Evolutionary conservation across 2,329 filamentous ascomycete genomes (phyloP).

Genomic region (Stemphylium lycopersici): DNA sequence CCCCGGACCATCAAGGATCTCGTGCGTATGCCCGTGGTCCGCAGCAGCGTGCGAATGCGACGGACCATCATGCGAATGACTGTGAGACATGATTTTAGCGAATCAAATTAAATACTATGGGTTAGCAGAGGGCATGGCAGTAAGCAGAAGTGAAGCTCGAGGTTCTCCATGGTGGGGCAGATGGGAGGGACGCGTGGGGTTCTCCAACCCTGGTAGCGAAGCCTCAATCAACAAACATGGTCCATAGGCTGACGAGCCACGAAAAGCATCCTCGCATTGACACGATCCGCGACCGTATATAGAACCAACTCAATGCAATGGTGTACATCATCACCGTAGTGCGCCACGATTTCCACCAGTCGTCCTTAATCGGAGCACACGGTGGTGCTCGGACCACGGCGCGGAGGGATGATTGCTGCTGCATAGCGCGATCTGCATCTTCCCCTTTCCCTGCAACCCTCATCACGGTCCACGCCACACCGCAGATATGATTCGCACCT

Average conservation of each 20-base stretch:
- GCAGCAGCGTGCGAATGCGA: conserved; percentile 56
- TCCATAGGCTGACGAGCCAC: conserved; percentile 6
- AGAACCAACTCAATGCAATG: conserved; percentile 14
- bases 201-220: conserved; percentile 10
- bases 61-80: conserved; percentile 45
- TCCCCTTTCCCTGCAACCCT: conserved; percentile 19
- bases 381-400: conserved; percentile 9
- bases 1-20: conserved; percentile 92
- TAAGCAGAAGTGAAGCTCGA: conserved; percentile 9
- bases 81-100: conserved; percentile 34
- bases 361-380: conserved; percentile 5
- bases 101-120: background rate
- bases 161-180: conserved; percentile 30
- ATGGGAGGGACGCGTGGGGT: conserved; percentile 21
- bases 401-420: conserved; percentile 17
- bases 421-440: conserved; percentile 6
- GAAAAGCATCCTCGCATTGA: conserved; percentile 4
- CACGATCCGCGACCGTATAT: conserved; percentile 2
- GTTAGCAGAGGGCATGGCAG: background rate
- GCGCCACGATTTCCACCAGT: conserved; percentile 17
- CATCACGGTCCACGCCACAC: conserved; percentile 14
- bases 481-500: conserved; percentile 18
- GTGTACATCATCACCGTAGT: conserved; percentile 18
- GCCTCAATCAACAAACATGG: conserved; percentile 6
- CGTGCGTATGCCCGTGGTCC: conserved; percentile 93